Conservation (phyloP, 73 alveolate genomes). For the Tetrahymena borealis region DNA sequence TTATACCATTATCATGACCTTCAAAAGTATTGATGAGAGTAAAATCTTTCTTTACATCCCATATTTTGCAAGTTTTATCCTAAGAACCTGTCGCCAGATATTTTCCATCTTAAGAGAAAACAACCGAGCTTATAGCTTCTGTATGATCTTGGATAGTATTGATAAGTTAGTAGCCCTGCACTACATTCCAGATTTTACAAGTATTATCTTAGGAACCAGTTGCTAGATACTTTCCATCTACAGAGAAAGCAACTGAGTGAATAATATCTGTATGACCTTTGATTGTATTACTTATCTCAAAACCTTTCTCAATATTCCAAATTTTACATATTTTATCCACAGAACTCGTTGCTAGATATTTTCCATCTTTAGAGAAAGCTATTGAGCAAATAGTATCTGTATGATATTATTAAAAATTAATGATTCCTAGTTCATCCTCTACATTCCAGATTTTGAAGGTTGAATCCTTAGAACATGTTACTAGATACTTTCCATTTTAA, state of each 20-base stretch:
- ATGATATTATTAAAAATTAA: not conserved
- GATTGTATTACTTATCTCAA: not conserved
- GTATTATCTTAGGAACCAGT: not conserved
- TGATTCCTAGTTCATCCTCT: not conserved
- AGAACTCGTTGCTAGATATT: not conserved
- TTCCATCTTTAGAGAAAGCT: not conserved
- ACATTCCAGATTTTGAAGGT: not conserved
- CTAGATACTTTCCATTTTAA: not conserved
- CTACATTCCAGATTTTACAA: not conserved
- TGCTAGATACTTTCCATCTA: not conserved
- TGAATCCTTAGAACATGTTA: not conserved
- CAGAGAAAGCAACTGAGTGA: not conserved
- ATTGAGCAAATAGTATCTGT: not conserved
- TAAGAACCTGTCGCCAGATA: too few relatives aligned
- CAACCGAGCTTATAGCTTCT: not conserved
- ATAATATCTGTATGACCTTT: not conserved
- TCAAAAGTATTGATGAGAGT: too few relatives aligned
- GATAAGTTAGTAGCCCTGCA: not conserved
- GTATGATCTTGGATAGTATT: not conserved
- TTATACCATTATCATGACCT: too few relatives aligned
- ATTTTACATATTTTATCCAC: not conserved
- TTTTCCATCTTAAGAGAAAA: not conserved
- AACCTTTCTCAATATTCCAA: not conserved
- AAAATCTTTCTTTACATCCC: too few relatives aligned
- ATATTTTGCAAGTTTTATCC: too few relatives aligned